A percentile compares a stretch with the other conserved stretches of the same genome.
Evolutionary conservation across 345 rosid species (phyloP).

Genomic region (Aurinia saxatilis): DNA sequence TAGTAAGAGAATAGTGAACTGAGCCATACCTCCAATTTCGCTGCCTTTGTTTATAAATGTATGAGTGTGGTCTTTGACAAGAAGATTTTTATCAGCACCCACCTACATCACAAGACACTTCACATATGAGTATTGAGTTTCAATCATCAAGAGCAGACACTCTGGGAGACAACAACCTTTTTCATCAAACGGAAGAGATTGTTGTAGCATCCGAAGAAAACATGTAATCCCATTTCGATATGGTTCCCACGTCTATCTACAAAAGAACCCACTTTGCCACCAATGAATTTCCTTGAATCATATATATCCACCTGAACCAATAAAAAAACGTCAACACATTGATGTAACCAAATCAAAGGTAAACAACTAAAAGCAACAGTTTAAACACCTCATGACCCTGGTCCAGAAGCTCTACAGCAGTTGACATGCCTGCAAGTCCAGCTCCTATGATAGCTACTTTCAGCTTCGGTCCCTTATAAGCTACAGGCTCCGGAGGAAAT

Average conservation of each 20-base stretch:
- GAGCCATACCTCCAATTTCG: constrained; percentile 63
- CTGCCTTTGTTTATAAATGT: constrained; percentile 93
- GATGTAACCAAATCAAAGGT: constrained; percentile 3
- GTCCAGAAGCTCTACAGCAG: constrained; percentile 92
- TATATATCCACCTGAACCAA: constrained; percentile 83
- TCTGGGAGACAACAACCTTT: constrained; percentile 49
- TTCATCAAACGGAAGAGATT: constrained; percentile 95
- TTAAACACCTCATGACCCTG: constrained; percentile 91
- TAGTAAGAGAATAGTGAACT: not conserved
- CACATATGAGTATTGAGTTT: not conserved
- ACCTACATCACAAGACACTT: constrained; percentile 34
- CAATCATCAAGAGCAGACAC: not conserved
- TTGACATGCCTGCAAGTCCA: constrained; percentile 99
- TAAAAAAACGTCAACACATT: not conserved
- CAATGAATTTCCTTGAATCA: constrained; percentile 83
- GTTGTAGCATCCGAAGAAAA: constrained; percentile 97
- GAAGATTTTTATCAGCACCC: constrained; percentile 86
- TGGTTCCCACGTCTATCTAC: constrained; percentile 91
- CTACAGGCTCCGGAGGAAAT: constrained; percentile 93
- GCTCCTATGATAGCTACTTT: constrained; percentile 98
- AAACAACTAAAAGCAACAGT: not conserved
- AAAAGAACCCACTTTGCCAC: constrained; percentile 99
- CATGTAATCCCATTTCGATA: constrained; percentile 97
- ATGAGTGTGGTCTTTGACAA: constrained; percentile 94
- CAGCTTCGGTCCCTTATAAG: constrained; percentile 87